Conservation (phyloP, 192 early-diverging fungal species). For the Kickxella alabastrina region DNA sequence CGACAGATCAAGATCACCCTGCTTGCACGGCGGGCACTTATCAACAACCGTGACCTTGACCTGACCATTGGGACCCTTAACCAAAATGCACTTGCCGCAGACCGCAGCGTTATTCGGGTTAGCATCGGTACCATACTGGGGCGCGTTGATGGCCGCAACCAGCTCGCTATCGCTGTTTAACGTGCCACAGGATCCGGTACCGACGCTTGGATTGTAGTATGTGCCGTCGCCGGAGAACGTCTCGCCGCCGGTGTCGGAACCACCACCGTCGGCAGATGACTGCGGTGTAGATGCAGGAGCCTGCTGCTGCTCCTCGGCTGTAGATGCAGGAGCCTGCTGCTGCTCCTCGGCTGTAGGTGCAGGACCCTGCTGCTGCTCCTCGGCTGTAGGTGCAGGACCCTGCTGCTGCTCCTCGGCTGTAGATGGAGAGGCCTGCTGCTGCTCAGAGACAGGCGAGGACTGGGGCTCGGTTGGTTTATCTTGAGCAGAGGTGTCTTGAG, state of each 20-base stretch:
- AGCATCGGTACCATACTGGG: conserved; percentile 49
- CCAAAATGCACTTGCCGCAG: conserved; percentile 54
- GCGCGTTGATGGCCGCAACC: conserved; percentile 57
- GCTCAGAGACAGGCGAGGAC: too few relatives aligned
- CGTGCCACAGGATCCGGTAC: conserved; percentile 56
- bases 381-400: not conserved
- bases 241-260: conserved; percentile 9
- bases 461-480: conserved; percentile 5
- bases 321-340: not conserved
- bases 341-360: not conserved
- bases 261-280: conserved; percentile 1
- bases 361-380: not conserved
- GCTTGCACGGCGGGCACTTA: conserved; percentile 52
- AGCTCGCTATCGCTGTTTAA: conserved; percentile 46
- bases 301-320: not conserved
- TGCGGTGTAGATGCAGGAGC: too few relatives aligned
- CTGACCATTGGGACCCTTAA: conserved; percentile 47
- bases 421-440: not conserved
- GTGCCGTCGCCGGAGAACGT: conserved; percentile 57
- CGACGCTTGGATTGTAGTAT: conserved; percentile 52
- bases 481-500: too few relatives aligned
- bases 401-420: not conserved
- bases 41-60: conserved; percentile 54
- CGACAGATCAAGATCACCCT: conserved; percentile 55
- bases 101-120: conserved; percentile 48